Evolutionary conservation across 169 alveolate genomes (phyloP), one percentile per base, ranked within the genome.

Genomic region (Theileria annulata): DNA sequence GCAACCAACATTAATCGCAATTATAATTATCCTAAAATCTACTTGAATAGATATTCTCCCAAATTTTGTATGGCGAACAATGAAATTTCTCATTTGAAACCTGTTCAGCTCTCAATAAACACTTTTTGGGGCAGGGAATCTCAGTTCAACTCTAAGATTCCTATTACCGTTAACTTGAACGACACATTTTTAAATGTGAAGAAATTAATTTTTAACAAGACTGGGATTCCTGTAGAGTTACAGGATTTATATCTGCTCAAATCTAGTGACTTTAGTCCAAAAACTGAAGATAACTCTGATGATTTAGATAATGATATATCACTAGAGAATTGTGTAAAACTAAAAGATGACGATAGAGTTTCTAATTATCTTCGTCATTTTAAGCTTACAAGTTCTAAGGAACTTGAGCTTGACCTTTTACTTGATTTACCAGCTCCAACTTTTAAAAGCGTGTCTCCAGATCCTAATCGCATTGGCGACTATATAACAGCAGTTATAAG

Each of bases 101-200:
- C 87, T 27, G 83, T 84, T 0, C 28, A 68, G 19, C 69, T 84
- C 5, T 67, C 58, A 4, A 86, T 77, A n/a, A 60, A 77, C 42
- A 71, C 87, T 2, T 77, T 42, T 69, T 84, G 90, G 90, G 86
- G 87, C 17, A 23, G 67, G n/a, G 87, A 77, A 17, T 84, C 90
- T 35, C 63, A 48, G 27, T 84, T 84, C 60, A 84, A 84, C 78
- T 37, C 82, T 12, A n/a, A 51, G 71, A 3, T 84, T 33, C 28
- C 21, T 10, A 30, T 84, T 9, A 73, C 28, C 72, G 66, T 70
- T 12, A 19, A 25, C 27, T 3, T 56, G 1, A 23, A 48, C 8
- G 79, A 84, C 77, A 70, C 87, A 5, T 75, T 67, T 0, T 51
- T 4, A 13, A 23, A 35, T 30, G 75, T 84, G 4, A 84, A 84